A percentile compares a stretch with the other conserved stretches of the same genome.
phyloP scores from a whole-genome alignment of 2,329 filamentous ascomycete species.

The Sporothrix schenckii region DNA sequence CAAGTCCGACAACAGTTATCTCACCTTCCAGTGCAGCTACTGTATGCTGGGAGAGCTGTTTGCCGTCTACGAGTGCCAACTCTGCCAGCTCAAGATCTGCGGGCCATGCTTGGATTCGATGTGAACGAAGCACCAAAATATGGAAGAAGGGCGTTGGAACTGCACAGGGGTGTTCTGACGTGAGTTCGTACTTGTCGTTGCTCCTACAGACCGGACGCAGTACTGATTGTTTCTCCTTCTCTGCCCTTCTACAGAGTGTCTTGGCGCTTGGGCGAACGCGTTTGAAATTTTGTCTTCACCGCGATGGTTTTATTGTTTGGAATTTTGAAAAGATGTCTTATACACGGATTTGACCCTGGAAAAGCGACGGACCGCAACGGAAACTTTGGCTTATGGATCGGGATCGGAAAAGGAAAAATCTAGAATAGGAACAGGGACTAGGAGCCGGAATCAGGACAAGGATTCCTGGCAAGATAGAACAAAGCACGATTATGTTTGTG shows the following conservation, averaged over 20 bases:
- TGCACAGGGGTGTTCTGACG: slow-evolving; percentile 5
- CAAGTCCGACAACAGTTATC: slow-evolving; percentile 66
- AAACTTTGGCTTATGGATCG: not conserved
- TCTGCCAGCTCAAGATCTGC: slow-evolving; percentile 69
- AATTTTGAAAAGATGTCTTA: not conserved
- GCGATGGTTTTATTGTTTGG: not conserved
- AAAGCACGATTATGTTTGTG: not conserved
- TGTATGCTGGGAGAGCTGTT: slow-evolving; percentile 68
- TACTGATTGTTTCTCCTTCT: too few species aligned
- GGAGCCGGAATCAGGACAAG: not conserved
- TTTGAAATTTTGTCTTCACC: not conserved
- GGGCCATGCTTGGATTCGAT: slow-evolving; percentile 55
- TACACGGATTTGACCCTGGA: not conserved
- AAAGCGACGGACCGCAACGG: not conserved
- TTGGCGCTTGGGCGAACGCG: slow-evolving; percentile 10
- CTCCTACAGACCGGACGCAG: too few species aligned
- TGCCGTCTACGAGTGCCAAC: slow-evolving; percentile 70
- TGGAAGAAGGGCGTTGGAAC: not conserved
- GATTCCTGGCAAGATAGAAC: not conserved
- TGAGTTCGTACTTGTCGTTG: not conserved
- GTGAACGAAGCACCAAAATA: not conserved
- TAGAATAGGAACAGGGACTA: not conserved
- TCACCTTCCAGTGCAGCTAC: slow-evolving; percentile 67
- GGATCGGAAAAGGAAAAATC: not conserved
- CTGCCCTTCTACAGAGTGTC: too few species aligned